phyloP scores from a whole-genome alignment of 495 filamentous ascomycete genomes.

The Xylaria flabelliformis region DNA sequence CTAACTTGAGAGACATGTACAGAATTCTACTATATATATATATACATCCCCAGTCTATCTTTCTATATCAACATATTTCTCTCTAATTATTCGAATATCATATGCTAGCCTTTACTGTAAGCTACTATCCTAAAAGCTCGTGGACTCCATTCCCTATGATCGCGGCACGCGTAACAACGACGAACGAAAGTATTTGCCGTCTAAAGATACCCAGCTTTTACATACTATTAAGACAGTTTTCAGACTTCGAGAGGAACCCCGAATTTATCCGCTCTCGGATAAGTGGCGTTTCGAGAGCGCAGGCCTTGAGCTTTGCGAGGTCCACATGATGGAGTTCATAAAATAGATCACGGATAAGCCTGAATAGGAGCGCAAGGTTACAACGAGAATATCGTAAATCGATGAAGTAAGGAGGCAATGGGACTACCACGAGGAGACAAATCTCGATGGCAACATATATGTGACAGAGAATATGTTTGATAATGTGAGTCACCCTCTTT shows the following conservation, averaged over 20 bases:
- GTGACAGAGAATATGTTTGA: slow-evolving; percentile 57
- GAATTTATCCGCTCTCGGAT: slow-evolving; percentile 17
- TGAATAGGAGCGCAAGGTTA: slow-evolving; percentile 62
- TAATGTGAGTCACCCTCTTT: slow-evolving; percentile 41
- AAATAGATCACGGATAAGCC: slow-evolving; percentile 49
- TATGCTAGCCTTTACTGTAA: neutral
- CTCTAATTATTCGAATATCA: neutral
- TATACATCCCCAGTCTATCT: neutral
- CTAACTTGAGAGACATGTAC: neutral
- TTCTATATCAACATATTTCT: neutral
- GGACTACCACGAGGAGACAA: slow-evolving; percentile 24
- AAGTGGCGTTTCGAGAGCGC: neutral
- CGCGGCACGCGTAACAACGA: neutral
- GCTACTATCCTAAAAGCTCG: neutral
- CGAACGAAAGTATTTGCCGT: neutral
- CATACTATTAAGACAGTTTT: slow-evolving; percentile 16
- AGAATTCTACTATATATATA: neutral
- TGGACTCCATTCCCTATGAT: neutral
- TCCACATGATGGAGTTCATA: slow-evolving; percentile 52
- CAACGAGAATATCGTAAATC: slow-evolving; percentile 49
- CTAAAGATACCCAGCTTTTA: slow-evolving; percentile 33
- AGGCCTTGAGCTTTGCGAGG: slow-evolving; percentile 45
- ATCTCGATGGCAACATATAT: slow-evolving; percentile 39
- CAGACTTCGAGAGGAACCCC: neutral
- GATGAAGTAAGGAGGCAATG: slow-evolving; percentile 42